phyloP scores from a whole-genome alignment of 176 grass and related monocot species.

The Chrysopogon serrulatus region DNA sequence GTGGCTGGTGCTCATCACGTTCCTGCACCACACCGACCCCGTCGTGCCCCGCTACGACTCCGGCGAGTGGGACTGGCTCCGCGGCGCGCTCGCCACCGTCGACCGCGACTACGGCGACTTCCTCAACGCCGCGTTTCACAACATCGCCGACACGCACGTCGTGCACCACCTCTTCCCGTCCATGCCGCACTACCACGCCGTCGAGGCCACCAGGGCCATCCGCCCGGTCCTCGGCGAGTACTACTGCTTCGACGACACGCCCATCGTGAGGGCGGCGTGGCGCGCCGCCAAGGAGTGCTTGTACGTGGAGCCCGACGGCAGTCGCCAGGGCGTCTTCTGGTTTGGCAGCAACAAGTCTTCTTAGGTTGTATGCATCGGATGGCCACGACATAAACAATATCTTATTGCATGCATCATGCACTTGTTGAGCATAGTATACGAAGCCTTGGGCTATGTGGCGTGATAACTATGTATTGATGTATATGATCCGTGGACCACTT shows the following conservation, averaged over 20 bases:
- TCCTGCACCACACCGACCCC: neutral
- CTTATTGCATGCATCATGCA: too few species aligned
- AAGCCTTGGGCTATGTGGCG: neutral
- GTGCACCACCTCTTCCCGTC: neutral
- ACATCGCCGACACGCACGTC: neutral
- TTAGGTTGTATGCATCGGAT: neutral
- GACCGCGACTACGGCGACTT: neutral
- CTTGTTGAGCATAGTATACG: too few species aligned
- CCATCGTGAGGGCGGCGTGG: neutral
- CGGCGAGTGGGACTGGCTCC: neutral
- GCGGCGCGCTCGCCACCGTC: neutral
- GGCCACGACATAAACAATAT: too few species aligned
- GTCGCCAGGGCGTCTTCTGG: constrained; percentile 39
- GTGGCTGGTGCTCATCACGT: neutral
- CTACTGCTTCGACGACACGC: neutral
- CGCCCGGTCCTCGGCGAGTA: neutral
- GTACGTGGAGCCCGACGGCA: neutral
- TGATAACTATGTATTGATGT: too few species aligned
- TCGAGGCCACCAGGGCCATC: neutral
- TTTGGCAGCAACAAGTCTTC: constrained; percentile 28
- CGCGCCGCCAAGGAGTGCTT: neutral
- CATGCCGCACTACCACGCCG: neutral
- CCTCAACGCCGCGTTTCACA: neutral
- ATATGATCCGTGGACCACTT: too few species aligned
- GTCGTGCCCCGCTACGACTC: neutral